These are phyloP conservation scores for Ceratopteris richardii DNA, from an alignment of 75 land plant species.

Conservation along the genomic window DNA sequence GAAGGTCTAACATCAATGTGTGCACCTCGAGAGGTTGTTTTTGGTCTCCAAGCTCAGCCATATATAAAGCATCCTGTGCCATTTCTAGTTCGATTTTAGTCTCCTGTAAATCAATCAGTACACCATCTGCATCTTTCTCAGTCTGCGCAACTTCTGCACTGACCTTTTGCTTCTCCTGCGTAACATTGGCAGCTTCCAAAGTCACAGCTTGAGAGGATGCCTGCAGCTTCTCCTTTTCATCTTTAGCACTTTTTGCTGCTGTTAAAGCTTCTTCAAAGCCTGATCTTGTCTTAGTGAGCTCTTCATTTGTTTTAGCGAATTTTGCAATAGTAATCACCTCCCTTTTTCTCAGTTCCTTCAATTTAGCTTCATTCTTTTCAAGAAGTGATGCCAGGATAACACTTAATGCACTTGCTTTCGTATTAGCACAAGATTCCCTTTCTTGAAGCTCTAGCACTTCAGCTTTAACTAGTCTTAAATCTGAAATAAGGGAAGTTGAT, in stretches of 20 bases:
- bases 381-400: neutral
- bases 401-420: neutral
- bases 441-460: neutral
- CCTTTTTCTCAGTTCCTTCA: neutral
- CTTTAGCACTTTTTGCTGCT: neutral
- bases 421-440: neutral
- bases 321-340: neutral
- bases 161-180: neutral
- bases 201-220: neutral
- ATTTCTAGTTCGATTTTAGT: neutral
- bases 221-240: neutral
- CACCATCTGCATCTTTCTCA: neutral
- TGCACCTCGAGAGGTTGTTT: neutral
- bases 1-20: neutral
- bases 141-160: neutral
- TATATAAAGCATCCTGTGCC: neutral
- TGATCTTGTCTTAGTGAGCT: neutral
- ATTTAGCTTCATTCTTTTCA: neutral
- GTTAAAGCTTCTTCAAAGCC: neutral
- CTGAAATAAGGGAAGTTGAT: neutral
- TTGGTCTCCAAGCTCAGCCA: neutral
- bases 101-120: neutral
- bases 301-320: neutral
- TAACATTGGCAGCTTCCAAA: neutral
- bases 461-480: neutral